These are phyloP conservation scores for Pulveroboletus sp. DNA, from an alignment of 768 basidiomycete species.

Conservation along the genomic window DNA sequence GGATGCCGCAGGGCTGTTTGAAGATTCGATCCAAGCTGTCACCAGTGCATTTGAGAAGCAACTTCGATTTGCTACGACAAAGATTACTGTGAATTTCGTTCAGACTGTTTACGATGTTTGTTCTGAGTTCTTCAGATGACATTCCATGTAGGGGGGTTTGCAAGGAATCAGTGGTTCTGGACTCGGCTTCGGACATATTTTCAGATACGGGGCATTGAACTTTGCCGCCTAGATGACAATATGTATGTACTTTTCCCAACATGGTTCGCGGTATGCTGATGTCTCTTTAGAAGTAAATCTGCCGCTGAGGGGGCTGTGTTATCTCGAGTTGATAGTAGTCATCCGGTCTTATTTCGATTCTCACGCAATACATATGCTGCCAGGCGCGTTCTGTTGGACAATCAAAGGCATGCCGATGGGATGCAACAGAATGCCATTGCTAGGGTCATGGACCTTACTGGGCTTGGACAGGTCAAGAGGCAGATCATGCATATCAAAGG, in stretches of 20 bases:
- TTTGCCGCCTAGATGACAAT: constrained; percentile 8
- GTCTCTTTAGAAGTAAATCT: constrained; percentile 36
- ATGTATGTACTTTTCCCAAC: background rate
- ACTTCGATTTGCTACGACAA: background rate
- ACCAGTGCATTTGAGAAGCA: constrained; percentile 11
- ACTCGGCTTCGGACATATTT: constrained; percentile 7
- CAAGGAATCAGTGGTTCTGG: constrained; percentile 7
- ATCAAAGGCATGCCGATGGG: constrained; percentile 53
- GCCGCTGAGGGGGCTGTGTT: constrained; percentile 46
- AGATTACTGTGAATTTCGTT: constrained; percentile 1
- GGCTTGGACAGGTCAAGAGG: constrained; percentile 60
- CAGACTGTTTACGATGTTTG: background rate
- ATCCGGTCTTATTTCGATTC: constrained; percentile 21
- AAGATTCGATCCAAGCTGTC: constrained; percentile 9
- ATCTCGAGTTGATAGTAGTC: constrained; percentile 41
- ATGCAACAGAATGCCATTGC: constrained; percentile 52
- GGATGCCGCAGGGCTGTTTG: constrained; percentile 7
- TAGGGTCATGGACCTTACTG: constrained; percentile 63
- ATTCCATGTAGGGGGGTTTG: constrained; percentile 11
- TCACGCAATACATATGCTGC: background rate
- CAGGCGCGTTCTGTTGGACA: constrained; percentile 30
- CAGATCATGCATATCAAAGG: constrained; percentile 56
- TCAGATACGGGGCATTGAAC: constrained; percentile 6
- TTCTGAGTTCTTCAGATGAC: background rate
- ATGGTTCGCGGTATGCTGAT: constrained; percentile 3